Evolutionary conservation across 371 early-diverging fungal genomes (phyloP), one percentile per base, ranked within the genome.

Genomic region (Haplosporangium sp.): DNA sequence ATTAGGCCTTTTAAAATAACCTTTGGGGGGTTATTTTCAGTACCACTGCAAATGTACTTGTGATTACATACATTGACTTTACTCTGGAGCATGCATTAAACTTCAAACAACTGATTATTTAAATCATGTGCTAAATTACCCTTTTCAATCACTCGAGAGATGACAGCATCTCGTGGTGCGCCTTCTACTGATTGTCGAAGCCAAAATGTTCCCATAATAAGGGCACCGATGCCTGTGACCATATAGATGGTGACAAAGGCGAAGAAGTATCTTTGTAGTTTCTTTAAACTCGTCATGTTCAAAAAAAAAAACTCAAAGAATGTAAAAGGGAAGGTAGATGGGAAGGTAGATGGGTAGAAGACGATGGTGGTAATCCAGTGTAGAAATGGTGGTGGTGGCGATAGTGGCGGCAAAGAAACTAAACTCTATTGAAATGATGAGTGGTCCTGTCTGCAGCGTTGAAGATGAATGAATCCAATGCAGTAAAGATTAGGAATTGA

Each of bases 111-210:
- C 17, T 37, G 50, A 37, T 55, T 55, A 34, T 55, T 35, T 11
- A 15, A 20, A 34, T 55, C 17, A 20, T 11, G 20, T 55, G 11
- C 8, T 35, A 9, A 10, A 34, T 65, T 74, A 79, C 81, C 69
- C 42, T 68, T 57, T 65, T 79, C 81, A 71, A 79, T 67, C 35
- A 55, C 60, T 7, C 68, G 71, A n/a, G 81, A 74, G 64, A 79
- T 79, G 60, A 79, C 81, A n/a, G 81, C 75, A 38, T 79, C 81
- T 47, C 81, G 71, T 3, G 81, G 81, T 35, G 74, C 74, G 39
- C 81, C 81, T 7, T 74, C 81, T 13, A 35, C 61, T 0, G 81
- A 71, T 48, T 79, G 74, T 19, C 35, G 48, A 7, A 79, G 72
- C 81, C 81, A 79, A 2, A 79, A 13, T 3, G 58, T 68, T 37